phyloP scores from a whole-genome alignment of 768 basidiomycete species.

The Serendipita sp. region DNA sequence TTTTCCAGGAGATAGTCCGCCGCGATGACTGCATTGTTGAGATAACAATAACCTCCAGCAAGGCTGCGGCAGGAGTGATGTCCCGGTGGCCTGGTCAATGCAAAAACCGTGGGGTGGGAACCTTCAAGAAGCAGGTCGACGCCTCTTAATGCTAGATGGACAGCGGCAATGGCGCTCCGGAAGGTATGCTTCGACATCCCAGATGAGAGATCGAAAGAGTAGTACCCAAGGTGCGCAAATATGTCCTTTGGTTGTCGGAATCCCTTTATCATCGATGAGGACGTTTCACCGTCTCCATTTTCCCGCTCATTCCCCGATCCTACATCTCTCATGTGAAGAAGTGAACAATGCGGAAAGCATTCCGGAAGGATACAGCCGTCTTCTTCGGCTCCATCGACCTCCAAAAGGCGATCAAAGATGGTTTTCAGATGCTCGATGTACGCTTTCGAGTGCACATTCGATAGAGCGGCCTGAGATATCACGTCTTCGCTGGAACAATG shows the following conservation, averaged over 20 bases:
- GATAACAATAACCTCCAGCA: slow-evolving; percentile 23
- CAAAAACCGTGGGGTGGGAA: neutral
- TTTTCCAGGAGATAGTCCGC: slow-evolving; percentile 17
- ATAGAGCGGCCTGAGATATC: neutral
- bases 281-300: neutral
- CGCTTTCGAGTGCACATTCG: slow-evolving; percentile 15
- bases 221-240: slow-evolving; percentile 13
- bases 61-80: slow-evolving; percentile 19
- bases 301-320: slow-evolving; percentile 16
- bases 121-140: neutral
- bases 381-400: slow-evolving; percentile 17
- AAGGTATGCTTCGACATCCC: slow-evolving; percentile 22
- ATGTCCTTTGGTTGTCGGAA: neutral
- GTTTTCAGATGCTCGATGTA: slow-evolving; percentile 19
- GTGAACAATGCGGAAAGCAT: slow-evolving; percentile 16
- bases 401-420: slow-evolving; percentile 19
- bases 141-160: slow-evolving; percentile 15
- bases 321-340: slow-evolving; percentile 11
- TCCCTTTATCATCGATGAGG: neutral
- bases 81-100: slow-evolving; percentile 19
- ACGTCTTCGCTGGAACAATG: neutral
- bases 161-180: slow-evolving; percentile 18
- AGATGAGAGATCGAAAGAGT: slow-evolving; percentile 21
- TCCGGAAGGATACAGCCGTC: slow-evolving; percentile 21
- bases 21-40: slow-evolving; percentile 22